Evolutionary conservation across 2,329 filamentous ascomycete genomes (phyloP), one percentile per base, ranked within the genome.

Genomic region (Colletotrichum sp.): DNA sequence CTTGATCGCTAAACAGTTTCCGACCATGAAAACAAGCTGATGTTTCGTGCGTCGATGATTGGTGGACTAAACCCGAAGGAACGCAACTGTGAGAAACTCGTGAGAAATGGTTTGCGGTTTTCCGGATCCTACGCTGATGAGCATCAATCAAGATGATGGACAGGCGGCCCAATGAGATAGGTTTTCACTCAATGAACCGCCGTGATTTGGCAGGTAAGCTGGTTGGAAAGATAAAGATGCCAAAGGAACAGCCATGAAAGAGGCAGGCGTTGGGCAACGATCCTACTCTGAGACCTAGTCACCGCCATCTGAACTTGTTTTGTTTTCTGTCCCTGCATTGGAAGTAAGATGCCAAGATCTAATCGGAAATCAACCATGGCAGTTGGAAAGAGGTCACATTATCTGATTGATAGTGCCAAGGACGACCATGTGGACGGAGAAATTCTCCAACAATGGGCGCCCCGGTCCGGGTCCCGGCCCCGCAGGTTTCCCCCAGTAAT

Each of bases 401-500:
- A 64, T 68, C 25, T 61, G 39, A 61, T 63, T 52, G 39, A 75
- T 63, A 75, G 55, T 72, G 63, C 63, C 63, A 75, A 75, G 68
- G 68, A 68, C 39, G 32, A 16, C 19, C 72, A 67, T 72, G 19
- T 75, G 69, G 55, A 75, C 68, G 69, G 72, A 75, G 72, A 75
- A 75, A 75, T 52, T 72, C 52, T 25, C 13, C 61, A 63, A 19
- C 52, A 28, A 55, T n/a, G 25, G 28, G 34, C 63, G 55, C 72
- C 69, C 68, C 72, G 36, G 63, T 67, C 61, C 36, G 55, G n/a
- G 27, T 61, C 61, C 68, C 52, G 52, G 68, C 27, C 52, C 69
- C 55, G 63, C 61, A 63, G 15, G 48, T 68, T 67, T 66, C 68
- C 60, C 72, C 55, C 68, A 75, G 69, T 68, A 55, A 68, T 16